Percentiles rank a stretch among this genome's conserved stretches.
phyloP scores from a whole-genome alignment of 148 eudicot species.

The Vaccinium myrtillus region DNA sequence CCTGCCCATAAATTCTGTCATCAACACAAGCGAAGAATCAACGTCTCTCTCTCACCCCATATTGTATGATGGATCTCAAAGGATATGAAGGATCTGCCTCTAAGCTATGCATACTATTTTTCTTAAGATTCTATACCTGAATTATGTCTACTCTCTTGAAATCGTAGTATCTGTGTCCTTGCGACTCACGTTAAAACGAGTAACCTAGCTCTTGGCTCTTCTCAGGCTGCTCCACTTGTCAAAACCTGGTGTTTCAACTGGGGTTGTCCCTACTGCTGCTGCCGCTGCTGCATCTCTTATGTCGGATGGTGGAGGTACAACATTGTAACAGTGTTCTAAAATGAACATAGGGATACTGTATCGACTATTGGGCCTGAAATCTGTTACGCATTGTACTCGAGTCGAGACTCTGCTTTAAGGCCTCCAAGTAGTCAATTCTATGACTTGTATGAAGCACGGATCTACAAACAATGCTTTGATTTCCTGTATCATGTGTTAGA shows the following conservation, averaged over 20 bases:
- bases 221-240: conserved; percentile 87
- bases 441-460: background rate
- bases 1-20: background rate
- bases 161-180: background rate
- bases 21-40: background rate
- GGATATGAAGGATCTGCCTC: background rate
- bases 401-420: background rate
- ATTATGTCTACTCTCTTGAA: background rate
- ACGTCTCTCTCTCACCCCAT: background rate
- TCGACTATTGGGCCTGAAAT: background rate
- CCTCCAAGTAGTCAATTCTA: background rate
- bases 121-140: background rate
- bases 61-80: background rate
- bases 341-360: too few species aligned
- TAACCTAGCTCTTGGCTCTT: background rate
- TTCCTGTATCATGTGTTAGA: background rate
- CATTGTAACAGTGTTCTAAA: conserved; percentile 35
- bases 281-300: conserved; percentile 94
- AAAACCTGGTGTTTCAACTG: conserved; percentile 82
- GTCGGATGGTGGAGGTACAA: conserved; percentile 84
- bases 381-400: background rate
- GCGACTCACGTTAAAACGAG: background rate
- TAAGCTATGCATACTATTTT: background rate
- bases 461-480: background rate
- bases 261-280: conserved; percentile 89